Evolutionary conservation across 352 stramenopile species (phyloP).

Genomic region (Globisporangium uncinulatum): DNA sequence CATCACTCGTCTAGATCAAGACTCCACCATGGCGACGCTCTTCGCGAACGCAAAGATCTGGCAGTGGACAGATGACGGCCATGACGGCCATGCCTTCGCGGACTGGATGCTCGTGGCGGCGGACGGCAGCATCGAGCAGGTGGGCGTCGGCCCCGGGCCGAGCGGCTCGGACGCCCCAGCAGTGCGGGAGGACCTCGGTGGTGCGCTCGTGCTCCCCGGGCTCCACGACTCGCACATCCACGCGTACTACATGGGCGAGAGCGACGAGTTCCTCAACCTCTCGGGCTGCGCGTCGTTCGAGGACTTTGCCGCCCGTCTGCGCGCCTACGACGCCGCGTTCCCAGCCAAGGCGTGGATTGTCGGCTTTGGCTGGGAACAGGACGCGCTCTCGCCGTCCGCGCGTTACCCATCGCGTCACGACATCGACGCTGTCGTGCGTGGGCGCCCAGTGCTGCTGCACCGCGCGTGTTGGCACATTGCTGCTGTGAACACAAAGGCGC

Average conservation of each 20-base stretch:
- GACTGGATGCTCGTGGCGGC: slow-evolving; percentile 58
- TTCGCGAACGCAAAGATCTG: slow-evolving; percentile 71
- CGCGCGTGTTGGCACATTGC: slow-evolving; percentile 89
- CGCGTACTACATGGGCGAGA: slow-evolving; percentile 80
- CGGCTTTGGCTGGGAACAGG: slow-evolving; percentile 85
- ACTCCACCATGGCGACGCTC: slow-evolving; percentile 24
- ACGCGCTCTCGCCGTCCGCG: slow-evolving; percentile 51
- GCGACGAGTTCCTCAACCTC: slow-evolving; percentile 78
- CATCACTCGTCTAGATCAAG: neutral
- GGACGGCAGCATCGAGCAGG: slow-evolving; percentile 29
- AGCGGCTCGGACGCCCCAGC: slow-evolving; percentile 1
- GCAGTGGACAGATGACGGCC: slow-evolving; percentile 31
- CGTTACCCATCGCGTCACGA: slow-evolving; percentile 70
- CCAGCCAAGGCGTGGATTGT: slow-evolving; percentile 75
- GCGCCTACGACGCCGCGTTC: slow-evolving; percentile 49
- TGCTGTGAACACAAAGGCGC: slow-evolving; percentile 79
- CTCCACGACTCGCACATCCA: slow-evolving; percentile 89
- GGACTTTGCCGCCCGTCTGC: slow-evolving; percentile 51
- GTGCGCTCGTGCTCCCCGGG: slow-evolving; percentile 71
- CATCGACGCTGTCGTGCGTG: slow-evolving; percentile 66
- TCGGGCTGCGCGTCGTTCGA: slow-evolving; percentile 66
- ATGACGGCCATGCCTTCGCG: slow-evolving; percentile 19
- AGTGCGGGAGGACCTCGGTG: slow-evolving; percentile 37
- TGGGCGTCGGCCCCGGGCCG: slow-evolving; percentile 23
- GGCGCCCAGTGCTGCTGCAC: slow-evolving; percentile 76